Base-by-base conservation (phyloP, 1,139 yeast genomes). In the Scheffersomyces cryptocercus region DNA sequence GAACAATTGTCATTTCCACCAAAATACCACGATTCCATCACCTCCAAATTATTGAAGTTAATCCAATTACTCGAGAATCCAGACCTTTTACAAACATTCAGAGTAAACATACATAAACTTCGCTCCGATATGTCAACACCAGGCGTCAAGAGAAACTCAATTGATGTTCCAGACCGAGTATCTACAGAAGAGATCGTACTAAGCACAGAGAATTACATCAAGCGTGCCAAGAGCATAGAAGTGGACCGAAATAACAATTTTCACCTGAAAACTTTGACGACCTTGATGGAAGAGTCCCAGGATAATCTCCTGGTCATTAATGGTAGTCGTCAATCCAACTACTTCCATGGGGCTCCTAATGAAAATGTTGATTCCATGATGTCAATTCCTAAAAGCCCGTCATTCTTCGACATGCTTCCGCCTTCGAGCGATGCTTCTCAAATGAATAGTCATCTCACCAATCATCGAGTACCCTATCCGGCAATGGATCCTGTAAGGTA, bases 41-140 rank as follows among this genome's bases (percentile, higher is more conserved):
- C 65, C 38, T 59, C 54, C 42, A 71, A 72, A 50, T 59, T 68
- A 3, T 49, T 47, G 8, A 62, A 60, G 28, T 58, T 71, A 5
- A 43, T 63, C 13, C 54, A 52, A 13, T 55, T 75, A 13, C 52
- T 75, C 15, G 62, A 62, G 13, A 55, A 66, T 43, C 54, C 56
- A 4, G 48, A 53, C 1, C 54, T 61, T 20, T 55, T 76, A 29
- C 44, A 47, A n/a, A 49, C 54, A 13, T 68, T 68, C 48, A 59
- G 79, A 41, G 50, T 61, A 3, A 70, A 69, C 37, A 69, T 74
- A 48, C 73, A 71, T 44, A 58, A 57, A 28, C 55, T 74, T 44
- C 56, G 81, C 39, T 54, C 62, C 8, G 77, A 71, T 15, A 66
- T 77, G 73, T 47, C 63, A 6, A 59, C 62, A 1, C 77, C 77